phyloP scores from a whole-genome alignment of 129 eudicot species.

The carrot (Daucus carota) region DNA sequence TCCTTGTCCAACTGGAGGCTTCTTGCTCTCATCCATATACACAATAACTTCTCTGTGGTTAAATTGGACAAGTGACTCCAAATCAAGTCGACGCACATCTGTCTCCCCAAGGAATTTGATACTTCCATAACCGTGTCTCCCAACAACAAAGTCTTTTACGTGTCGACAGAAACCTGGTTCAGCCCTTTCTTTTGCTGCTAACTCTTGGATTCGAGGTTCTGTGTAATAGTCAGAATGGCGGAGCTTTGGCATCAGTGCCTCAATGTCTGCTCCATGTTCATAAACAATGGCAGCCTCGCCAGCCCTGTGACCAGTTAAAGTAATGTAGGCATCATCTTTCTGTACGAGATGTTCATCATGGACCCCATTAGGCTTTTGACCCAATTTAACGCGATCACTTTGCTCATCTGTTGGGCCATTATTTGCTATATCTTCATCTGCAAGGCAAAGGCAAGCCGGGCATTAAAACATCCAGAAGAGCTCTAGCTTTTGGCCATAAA shows the following conservation, averaged over 20 bases:
- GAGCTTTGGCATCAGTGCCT: slow-evolving; percentile 95
- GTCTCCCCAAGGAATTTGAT: slow-evolving; percentile 88
- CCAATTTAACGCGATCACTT: slow-evolving; percentile 18
- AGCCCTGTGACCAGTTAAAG: slow-evolving; percentile 84
- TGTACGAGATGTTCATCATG: slow-evolving; percentile 32
- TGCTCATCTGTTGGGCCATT: slow-evolving; percentile 45
- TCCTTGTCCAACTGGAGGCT: slow-evolving; percentile 95
- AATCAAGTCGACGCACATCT: slow-evolving; percentile 75
- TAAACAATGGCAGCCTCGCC: slow-evolving; percentile 97
- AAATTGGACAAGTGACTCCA: slow-evolving; percentile 78
- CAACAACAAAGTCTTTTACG: slow-evolving; percentile 77
- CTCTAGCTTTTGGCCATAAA: neutral
- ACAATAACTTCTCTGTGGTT: slow-evolving; percentile 89
- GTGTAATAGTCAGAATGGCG: slow-evolving; percentile 92
- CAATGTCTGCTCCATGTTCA: slow-evolving; percentile 93
- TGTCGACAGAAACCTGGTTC: slow-evolving; percentile 83
- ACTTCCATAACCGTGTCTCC: slow-evolving; percentile 73
- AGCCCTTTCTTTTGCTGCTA: slow-evolving; percentile 93
- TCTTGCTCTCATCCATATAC: slow-evolving; percentile 89
- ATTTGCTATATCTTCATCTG: slow-evolving; percentile 34
- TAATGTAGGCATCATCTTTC: slow-evolving; percentile 64
- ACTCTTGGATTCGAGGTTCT: slow-evolving; percentile 81
- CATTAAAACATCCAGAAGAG: neutral
- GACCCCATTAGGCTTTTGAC: slow-evolving; percentile 44
- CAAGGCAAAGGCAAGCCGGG: neutral